These are phyloP conservation scores for Thymus quinquecostatus DNA, from an alignment of 257 asterid species.

Conservation along the genomic window DNA sequence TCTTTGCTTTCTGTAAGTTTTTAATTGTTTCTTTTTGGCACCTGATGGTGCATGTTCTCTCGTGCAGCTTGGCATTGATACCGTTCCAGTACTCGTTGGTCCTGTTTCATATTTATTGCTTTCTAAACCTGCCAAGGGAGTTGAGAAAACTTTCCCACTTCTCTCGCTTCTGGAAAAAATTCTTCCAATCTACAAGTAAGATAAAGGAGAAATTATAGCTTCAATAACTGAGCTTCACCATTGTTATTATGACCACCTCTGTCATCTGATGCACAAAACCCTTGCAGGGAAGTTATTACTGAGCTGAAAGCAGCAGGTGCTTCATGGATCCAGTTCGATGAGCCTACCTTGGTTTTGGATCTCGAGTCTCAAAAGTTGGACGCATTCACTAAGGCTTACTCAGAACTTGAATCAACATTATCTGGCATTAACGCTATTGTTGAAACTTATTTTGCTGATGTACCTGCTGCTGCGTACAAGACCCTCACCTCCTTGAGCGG, in stretches of 20 bases:
- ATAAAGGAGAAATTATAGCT: not conserved
- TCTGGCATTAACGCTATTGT: conserved; percentile 70
- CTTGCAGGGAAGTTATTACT: conserved; percentile 81
- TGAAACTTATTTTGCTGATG: conserved; percentile 88
- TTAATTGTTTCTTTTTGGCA: not conserved
- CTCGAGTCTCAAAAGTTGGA: conserved; percentile 86
- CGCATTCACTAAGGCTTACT: conserved; percentile 83
- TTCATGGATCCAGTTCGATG: conserved; percentile 92
- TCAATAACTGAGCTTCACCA: not conserved
- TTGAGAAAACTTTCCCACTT: conserved; percentile 75
- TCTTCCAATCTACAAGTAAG: conserved; percentile 91
- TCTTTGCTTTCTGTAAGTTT: not conserved
- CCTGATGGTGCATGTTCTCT: conserved; percentile 19
- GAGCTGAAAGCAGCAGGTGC: conserved; percentile 97
- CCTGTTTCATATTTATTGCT: conserved; percentile 51
- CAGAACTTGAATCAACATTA: conserved; percentile 69
- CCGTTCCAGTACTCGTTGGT: conserved; percentile 89
- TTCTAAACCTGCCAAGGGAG: conserved; percentile 93
- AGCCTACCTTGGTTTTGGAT: conserved; percentile 87
- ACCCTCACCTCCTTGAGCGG: conserved; percentile 72
- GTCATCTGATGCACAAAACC: conserved; percentile 1
- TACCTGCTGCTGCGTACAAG: conserved; percentile 78
- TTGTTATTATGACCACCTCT: not conserved
- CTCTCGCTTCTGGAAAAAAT: conserved; percentile 88
- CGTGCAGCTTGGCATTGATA: conserved; percentile 83